These are phyloP conservation scores for Gossypioides kirkii DNA, from an alignment of 345 rosid species.

Conservation along the genomic window DNA sequence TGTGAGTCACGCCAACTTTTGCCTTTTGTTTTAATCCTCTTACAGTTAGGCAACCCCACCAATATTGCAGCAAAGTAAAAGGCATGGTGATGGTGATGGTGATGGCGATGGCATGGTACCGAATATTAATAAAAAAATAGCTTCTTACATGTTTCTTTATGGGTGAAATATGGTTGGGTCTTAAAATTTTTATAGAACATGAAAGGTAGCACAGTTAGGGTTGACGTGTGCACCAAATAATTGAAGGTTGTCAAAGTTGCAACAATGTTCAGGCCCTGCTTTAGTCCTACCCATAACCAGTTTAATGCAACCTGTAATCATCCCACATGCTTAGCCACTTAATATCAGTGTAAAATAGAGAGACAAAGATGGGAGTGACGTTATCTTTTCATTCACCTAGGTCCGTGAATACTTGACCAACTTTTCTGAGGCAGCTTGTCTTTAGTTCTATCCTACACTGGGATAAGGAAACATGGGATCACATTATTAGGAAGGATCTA, in stretches of 20 bases:
- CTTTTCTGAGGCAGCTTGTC: slow-evolving; percentile 1
- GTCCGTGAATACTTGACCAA: neutral
- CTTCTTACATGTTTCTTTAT: neutral
- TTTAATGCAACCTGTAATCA: neutral
- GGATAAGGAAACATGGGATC: slow-evolving; percentile 6
- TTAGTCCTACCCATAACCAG: neutral
- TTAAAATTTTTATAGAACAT: no score
- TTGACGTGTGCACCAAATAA: neutral
- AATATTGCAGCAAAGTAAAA: neutral
- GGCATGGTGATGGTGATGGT: no score
- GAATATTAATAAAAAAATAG: neutral
- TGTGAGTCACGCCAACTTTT: neutral
- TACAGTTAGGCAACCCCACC: neutral
- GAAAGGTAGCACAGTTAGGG: no score
- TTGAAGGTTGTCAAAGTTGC: slow-evolving; percentile 5
- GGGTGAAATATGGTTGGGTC: neutral
- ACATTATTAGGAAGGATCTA: neutral
- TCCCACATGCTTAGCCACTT: slow-evolving; percentile 1
- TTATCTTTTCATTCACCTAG: neutral
- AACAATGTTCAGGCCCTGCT: neutral
- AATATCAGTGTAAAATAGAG: neutral
- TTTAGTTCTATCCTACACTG: neutral
- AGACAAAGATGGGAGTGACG: neutral
- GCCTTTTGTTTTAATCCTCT: neutral
- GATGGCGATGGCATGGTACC: no score